Conservation (phyloP, 1,139 yeast genomes). For the Arxiozyma bovina region DNA sequence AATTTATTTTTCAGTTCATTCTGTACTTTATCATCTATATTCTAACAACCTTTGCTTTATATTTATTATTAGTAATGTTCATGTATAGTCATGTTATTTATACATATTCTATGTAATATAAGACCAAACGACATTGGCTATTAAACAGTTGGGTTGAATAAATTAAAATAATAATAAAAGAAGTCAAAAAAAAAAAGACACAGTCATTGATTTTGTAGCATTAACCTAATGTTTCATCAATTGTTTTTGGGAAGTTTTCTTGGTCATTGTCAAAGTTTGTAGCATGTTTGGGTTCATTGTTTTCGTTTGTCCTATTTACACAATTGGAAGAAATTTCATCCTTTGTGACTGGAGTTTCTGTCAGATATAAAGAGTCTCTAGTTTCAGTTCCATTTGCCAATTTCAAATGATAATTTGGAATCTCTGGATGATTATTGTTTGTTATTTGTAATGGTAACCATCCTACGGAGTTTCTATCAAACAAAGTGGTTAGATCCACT, state of each 20-base stretch:
- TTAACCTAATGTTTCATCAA: conserved; percentile 2
- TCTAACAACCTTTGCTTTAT: not conserved
- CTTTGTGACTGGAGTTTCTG: not conserved
- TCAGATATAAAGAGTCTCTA: not conserved
- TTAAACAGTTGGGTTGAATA: too few relatives aligned
- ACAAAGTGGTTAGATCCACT: conserved; percentile 26
- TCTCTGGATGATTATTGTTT: not conserved
- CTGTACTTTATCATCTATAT: too few relatives aligned
- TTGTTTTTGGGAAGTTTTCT: not conserved
- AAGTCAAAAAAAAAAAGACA: not conserved
- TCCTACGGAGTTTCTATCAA: conserved; percentile 21
- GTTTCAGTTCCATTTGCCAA: conserved; percentile 3
- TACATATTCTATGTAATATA: not conserved
- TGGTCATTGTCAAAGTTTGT: not conserved
- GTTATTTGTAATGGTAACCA: conserved; percentile 26
- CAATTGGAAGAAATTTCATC: not conserved
- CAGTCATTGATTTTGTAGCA: not conserved
- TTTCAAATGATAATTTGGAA: not conserved
- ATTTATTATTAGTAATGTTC: not conserved
- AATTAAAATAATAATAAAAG: too few relatives aligned
- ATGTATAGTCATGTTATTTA: not conserved
- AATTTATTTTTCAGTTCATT: too few relatives aligned
- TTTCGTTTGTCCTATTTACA: not conserved
- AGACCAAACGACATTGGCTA: too few relatives aligned
- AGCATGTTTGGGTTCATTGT: conserved; percentile 2